phyloP scores from a whole-genome alignment of 2,329 filamentous ascomycete genomes.

The Cladophialophora carrionii region DNA sequence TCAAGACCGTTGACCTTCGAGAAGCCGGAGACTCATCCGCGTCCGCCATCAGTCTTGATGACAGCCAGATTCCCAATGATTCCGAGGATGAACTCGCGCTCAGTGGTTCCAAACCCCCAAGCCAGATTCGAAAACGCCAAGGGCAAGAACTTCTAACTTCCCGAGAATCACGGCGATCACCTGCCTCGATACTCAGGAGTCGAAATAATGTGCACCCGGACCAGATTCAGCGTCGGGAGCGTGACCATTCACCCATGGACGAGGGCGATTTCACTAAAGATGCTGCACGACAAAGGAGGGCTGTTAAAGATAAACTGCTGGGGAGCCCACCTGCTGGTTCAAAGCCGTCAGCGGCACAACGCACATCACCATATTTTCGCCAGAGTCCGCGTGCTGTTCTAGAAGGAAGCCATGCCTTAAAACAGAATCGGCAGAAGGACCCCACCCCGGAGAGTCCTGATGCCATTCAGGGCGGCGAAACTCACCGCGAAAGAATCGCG shows the following conservation, averaged over 20 bases:
- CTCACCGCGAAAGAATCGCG: background rate
- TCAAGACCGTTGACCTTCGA: constrained; percentile 15
- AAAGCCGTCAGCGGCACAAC: background rate
- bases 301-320: constrained; percentile 23
- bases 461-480: constrained; percentile 21
- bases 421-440: background rate
- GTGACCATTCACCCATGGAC: constrained; percentile 15
- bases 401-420: background rate
- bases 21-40: constrained; percentile 3
- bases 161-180: background rate
- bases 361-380: constrained; percentile 24
- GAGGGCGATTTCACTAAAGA: constrained; percentile 28
- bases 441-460: constrained; percentile 26
- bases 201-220: background rate
- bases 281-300: constrained; percentile 24
- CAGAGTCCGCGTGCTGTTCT: background rate
- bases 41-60: constrained; percentile 17
- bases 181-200: background rate
- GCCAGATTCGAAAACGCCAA: background rate
- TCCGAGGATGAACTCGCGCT: constrained; percentile 31
- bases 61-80: constrained; percentile 22
- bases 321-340: constrained; percentile 18
- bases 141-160: background rate
- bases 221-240: background rate
- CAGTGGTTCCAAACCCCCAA: constrained; percentile 2